These are phyloP conservation scores for Penium margaritaceum DNA, from an alignment of 139 green algal genomes.

Conservation along the genomic window DNA sequence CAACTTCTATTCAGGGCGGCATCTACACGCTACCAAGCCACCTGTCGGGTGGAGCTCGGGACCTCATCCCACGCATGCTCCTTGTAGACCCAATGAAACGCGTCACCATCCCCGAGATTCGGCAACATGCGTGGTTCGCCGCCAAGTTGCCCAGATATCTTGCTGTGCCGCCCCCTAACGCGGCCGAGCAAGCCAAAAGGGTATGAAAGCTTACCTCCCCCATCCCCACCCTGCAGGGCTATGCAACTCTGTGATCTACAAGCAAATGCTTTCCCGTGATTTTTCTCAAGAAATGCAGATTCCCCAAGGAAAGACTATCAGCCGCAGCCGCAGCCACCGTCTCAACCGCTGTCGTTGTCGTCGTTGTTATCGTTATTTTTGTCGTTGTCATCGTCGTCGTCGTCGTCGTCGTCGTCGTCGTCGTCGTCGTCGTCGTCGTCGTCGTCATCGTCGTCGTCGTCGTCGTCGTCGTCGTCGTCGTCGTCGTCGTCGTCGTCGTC, in stretches of 20 bases:
- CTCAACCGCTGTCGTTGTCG: no score
- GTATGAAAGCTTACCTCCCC: no score
- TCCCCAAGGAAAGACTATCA: no score
- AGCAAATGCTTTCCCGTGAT: not conserved
- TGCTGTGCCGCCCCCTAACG: constrained; percentile 57
- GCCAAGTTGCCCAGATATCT: constrained; percentile 90
- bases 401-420: no score
- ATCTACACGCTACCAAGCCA: constrained; percentile 95
- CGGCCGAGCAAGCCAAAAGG: constrained; percentile 69
- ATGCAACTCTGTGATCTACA: not conserved
- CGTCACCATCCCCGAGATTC: constrained; percentile 96
- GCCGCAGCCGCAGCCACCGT: no score
- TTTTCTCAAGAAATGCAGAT: not conserved
- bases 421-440: no score
- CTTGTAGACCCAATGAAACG: constrained; percentile 96
- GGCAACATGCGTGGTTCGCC: constrained; percentile 91
- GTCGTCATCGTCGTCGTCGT: no score
- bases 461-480: no score
- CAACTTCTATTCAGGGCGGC: constrained; percentile 49
- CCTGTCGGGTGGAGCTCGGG: constrained; percentile 79
- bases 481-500: no score
- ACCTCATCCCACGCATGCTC: constrained; percentile 98
- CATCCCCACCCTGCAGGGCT: no score
- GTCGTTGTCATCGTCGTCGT: no score
- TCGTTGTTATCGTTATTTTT: no score